These are phyloP conservation scores for Talaromyces marneffei DNA, from an alignment of 2,329 filamentous ascomycete species.

Conservation along the genomic window DNA sequence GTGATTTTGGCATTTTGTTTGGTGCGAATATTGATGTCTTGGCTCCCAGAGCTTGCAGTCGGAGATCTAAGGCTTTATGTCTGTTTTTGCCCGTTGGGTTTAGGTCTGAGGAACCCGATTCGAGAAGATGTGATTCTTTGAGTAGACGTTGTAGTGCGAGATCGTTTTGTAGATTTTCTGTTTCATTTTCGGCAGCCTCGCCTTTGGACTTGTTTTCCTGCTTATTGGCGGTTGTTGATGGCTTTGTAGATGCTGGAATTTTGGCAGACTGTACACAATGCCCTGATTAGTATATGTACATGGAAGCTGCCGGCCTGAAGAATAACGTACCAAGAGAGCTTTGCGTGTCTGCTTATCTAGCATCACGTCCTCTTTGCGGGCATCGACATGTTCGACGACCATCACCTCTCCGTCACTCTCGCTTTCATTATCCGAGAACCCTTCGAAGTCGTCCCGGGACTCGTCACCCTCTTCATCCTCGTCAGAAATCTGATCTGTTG, in stretches of 20 bases:
- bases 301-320: neutral
- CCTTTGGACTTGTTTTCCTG: constrained; percentile 23
- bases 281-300: constrained; percentile 13
- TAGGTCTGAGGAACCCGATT: constrained; percentile 49
- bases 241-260: constrained; percentile 39
- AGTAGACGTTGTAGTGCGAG: constrained; percentile 86
- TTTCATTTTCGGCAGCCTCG: constrained; percentile 53
- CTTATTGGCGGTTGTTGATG: constrained; percentile 17
- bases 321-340: constrained; percentile 63
- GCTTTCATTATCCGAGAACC: constrained; percentile 36
- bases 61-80: constrained; percentile 75
- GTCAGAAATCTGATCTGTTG: constrained; percentile 16
- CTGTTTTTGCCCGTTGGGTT: constrained; percentile 65
- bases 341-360: constrained; percentile 67
- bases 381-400: constrained; percentile 57
- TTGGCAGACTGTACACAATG: constrained; percentile 35
- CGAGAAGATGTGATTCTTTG: constrained; percentile 83
- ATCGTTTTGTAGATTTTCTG: constrained; percentile 76
- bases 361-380: constrained; percentile 34
- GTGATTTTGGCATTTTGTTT: constrained; percentile 76
- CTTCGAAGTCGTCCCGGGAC: constrained; percentile 20
- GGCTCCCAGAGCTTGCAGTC: constrained; percentile 74
- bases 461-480: constrained; percentile 40
- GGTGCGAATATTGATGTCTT: constrained; percentile 69
- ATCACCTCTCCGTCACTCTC: constrained; percentile 44